Percentiles rank a stretch among this genome's conserved stretches.
These are phyloP conservation scores for Myxozyma vanderwaltii DNA, from an alignment of 805 yeast genomes.

Conservation along the genomic window DNA sequence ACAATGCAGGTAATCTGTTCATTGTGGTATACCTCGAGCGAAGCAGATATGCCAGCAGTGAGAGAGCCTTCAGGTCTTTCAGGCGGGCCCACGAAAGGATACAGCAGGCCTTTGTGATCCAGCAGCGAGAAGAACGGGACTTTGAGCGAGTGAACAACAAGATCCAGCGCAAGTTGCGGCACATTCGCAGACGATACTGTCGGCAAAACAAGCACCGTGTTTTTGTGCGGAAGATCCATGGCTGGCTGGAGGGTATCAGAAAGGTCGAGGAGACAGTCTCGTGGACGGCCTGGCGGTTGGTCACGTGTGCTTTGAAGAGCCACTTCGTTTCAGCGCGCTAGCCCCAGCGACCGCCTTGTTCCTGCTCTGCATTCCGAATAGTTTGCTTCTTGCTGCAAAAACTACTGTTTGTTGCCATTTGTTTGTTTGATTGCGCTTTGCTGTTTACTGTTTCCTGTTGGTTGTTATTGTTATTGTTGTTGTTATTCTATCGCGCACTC, in stretches of 20 bases:
- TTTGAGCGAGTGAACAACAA: conserved; percentile 64
- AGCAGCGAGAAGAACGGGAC: conserved; percentile 57
- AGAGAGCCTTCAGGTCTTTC: conserved; percentile 41
- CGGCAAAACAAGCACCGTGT: conserved; percentile 57
- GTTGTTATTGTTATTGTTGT: too few relatives aligned
- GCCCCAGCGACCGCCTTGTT: too few relatives aligned
- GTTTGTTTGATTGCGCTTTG: too few relatives aligned
- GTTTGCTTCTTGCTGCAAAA: too few relatives aligned
- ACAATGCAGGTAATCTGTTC: conserved; percentile 60
- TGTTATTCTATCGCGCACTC: too few relatives aligned
- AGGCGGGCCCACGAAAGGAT: conserved; percentile 82
- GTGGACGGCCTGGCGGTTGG: too few relatives aligned
- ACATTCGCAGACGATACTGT: conserved; percentile 85
- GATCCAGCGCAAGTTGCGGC: conserved; percentile 79
- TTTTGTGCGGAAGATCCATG: conserved; percentile 8
- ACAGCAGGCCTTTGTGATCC: conserved; percentile 57
- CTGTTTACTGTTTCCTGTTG: too few relatives aligned
- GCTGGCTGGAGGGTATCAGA: neutral
- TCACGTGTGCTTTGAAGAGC: too few relatives aligned
- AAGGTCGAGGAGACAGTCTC: too few relatives aligned
- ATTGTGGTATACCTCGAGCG: conserved; percentile 64
- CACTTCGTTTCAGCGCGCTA: too few relatives aligned
- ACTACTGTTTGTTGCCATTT: too few relatives aligned
- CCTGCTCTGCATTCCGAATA: too few relatives aligned
- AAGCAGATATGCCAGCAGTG: conserved; percentile 52